Base-by-base conservation (phyloP, 306 rosid species). In the Gastrolobium villosum region DNA sequence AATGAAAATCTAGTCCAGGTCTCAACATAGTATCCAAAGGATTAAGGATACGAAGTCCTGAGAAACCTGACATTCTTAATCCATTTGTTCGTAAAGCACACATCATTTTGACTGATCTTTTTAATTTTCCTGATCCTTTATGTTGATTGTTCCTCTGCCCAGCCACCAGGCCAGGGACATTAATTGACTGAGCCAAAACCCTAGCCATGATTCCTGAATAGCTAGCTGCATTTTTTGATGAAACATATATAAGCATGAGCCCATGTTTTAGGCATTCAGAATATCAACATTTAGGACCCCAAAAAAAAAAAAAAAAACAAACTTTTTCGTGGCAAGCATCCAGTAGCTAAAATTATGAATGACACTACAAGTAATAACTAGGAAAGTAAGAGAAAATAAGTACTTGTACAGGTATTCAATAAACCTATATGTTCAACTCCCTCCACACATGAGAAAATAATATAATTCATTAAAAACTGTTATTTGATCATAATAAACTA, bases 111-210 rank as follows among this genome's bases (percentile, higher is more conserved):
- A 57, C 81, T 2, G 85, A 11, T 76, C 95, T 81, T 72, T 68
- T 89, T 2, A 52, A 79, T 50, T 82, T 89, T 77, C 86, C 97
- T 5, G 92, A 87, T 49, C 90, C 90, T 78, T 84, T 90, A 13
- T 87, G 70, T 20, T 77, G 89, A 82, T 87, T 81, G 45, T 82
- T 71, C 84, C 87, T 88, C 53, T 82, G 74, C 82, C 83, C 88
- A 20, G 81, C 74, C 57, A 86, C 86, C 67, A 88, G 39, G 31
- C 88, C 85, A 32, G 99, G 99, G 72, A 88, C 71, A 87, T 85
- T 86, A 67, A 91, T 60, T 10, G 99, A 87, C 86, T 95, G 99
- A 76, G 93, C 92, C 83, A 95, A 86, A 85, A 87, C 88, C 88
- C 88, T 84, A 62, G 94, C 90, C 98, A 94, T 94, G 88, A 88